Base-by-base conservation (phyloP, 768 basidiomycete genomes). In the Tylopilus rubrobrunneus region DNA sequence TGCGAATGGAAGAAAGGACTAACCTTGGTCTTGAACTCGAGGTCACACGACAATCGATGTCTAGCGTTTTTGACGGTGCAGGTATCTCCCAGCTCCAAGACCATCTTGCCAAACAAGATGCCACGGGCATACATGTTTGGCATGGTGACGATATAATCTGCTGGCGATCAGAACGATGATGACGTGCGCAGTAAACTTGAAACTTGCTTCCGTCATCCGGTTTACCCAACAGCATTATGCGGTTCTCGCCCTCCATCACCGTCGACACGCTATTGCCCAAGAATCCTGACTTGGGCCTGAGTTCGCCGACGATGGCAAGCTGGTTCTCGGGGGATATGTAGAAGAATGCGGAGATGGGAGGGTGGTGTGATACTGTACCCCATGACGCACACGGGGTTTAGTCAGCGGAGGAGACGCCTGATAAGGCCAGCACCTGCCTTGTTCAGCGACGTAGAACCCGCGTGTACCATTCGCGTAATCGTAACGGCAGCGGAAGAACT, bases 121-220 rank as follows among this genome's bases (percentile, higher is more conserved):
- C 91, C 91, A 36, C 90, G 80, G 45, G 88, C 90, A 66, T 92
- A 96, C 88, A 98, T 97, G 76, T 98, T 98, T 29, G 97, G 97
- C 95, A 99, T 97, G 54, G 90, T 86, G 61, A 93, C 84, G 54
- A 87, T 79, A 68, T 94, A 95, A 58, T 89, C 91, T 87, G 74
- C 52, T 37, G 45, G 27, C 6, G 51, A 31, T 56, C 42, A 56
- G 29, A 50, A 39, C 31, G 34, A 37, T 44, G 45, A 45, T 40
- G 49, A 49, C 44, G 49, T 53, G 55, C 25, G 2, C 19, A 48
- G 12, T 19, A 15, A 14, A 44, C 7, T 56, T 61, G 45, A 57
- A 51, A 77, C 85, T 65, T 69, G 92, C 92, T 84, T 56, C 93
- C 92, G 73, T 94, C 92, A 11, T 89, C 87, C 0, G 87, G 90